These are phyloP conservation scores for Hawksworthiomyces lignivorus DNA, from an alignment of 2,329 filamentous ascomycete genomes.

Conservation along the genomic window DNA sequence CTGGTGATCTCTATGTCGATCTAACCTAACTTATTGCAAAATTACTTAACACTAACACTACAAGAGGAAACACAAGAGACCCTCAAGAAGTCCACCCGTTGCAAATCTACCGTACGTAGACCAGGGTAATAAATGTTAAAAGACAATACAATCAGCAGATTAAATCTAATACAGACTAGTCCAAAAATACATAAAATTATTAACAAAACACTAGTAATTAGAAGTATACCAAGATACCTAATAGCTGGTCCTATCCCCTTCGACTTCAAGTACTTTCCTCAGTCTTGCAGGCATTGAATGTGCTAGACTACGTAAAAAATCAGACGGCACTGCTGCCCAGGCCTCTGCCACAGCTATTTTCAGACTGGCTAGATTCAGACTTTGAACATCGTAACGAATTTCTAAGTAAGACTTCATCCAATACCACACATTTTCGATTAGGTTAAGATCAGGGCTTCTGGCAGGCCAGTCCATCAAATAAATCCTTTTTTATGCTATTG, in stretches of 20 bases:
- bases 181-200: not conserved
- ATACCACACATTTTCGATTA: not conserved
- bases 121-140: no score
- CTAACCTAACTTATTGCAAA: no score
- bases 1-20: no score
- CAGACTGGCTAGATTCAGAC: not conserved
- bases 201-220: not conserved
- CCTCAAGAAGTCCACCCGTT: no score
- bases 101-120: no score
- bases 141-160: no score
- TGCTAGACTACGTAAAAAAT: not conserved
- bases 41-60: no score
- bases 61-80: no score
- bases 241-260: not conserved
- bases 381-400: not conserved
- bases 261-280: not conserved
- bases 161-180: no score
- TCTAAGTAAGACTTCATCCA: slow-evolving; percentile 1
- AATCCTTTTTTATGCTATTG: not conserved
- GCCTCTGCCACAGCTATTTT: not conserved
- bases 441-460: slow-evolving; percentile 2
- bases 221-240: not conserved
- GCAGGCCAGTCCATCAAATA: not conserved
- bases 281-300: not conserved
- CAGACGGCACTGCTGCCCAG: not conserved